Conservation (phyloP, 441 rosid species). For the Bruguiera hainesii region DNA sequence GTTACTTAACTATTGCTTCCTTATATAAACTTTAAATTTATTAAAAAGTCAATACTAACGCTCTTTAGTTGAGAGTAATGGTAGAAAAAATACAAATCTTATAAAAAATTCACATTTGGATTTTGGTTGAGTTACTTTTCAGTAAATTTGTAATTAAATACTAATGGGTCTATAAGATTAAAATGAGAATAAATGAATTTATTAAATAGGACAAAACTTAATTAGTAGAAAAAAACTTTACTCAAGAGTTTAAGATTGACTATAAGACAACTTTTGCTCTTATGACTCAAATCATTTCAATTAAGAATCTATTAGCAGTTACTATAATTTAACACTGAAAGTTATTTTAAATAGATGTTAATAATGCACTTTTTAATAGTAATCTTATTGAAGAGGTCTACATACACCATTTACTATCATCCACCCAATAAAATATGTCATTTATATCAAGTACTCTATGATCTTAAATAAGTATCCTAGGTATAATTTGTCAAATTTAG, state of each 20-base stretch:
- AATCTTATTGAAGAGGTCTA: too few species aligned
- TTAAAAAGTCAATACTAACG: not conserved
- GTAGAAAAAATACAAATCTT: not conserved
- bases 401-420: too few species aligned
- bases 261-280: not conserved
- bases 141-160: not conserved
- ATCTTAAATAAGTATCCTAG: too few species aligned
- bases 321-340: not conserved
- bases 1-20: not conserved
- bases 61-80: not conserved
- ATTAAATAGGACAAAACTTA: not conserved
- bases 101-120: not conserved
- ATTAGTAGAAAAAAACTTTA: not conserved
- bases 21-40: not conserved
- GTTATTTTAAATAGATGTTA: not conserved
- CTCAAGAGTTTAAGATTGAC: not conserved
- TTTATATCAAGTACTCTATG: too few species aligned
- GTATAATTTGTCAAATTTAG: too few species aligned
- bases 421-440: too few species aligned
- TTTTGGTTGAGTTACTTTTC: not conserved
- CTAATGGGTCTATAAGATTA: not conserved
- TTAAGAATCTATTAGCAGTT: not conserved
- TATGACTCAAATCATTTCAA: not conserved
- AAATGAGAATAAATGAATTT: not conserved
- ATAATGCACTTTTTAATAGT: too few species aligned